These are phyloP conservation scores for Asparagopsis taxiformis DNA, from an alignment of 31 red algal genomes.

Conservation along the genomic window DNA sequence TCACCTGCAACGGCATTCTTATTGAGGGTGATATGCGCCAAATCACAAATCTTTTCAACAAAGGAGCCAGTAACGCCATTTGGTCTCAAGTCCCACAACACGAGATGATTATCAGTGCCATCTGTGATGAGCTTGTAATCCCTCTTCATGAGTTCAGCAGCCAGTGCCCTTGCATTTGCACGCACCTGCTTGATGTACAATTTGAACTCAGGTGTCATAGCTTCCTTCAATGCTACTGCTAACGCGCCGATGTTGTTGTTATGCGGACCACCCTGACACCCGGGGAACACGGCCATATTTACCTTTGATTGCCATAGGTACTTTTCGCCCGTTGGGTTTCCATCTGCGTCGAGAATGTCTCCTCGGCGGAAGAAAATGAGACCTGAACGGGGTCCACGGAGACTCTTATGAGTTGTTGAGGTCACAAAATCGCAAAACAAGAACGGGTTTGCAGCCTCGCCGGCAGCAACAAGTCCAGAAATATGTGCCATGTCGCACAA, in stretches of 20 bases:
- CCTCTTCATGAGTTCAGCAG: constrained; percentile 48
- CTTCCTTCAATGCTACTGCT: constrained; percentile 86
- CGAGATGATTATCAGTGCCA: constrained; percentile 98
- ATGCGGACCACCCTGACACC: constrained; percentile 97
- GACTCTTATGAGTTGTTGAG: constrained; percentile 97
- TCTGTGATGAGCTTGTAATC: constrained; percentile 92
- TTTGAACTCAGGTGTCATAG: constrained; percentile 88
- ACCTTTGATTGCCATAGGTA: constrained; percentile 76
- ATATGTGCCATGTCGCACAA: constrained; percentile 99
- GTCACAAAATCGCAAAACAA: constrained; percentile 92
- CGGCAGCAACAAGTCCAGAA: constrained; percentile 92
- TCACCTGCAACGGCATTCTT: constrained; percentile 95
- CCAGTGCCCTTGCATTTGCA: constrained; percentile 79
- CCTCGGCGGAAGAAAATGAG: constrained; percentile 90
- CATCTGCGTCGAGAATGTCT: constrained; percentile 32
- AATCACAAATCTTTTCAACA: constrained; percentile 92
- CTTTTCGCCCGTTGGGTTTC: constrained; percentile 43
- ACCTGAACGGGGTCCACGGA: constrained; percentile 93
- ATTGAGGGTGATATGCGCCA: constrained; percentile 94
- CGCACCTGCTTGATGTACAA: constrained; percentile 78
- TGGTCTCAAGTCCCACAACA: constrained; percentile 92
- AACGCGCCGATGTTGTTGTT: constrained; percentile 95
- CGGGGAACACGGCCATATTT: constrained; percentile 97
- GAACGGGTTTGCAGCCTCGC: constrained; percentile 72
- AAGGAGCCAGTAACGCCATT: constrained; percentile 79